These are phyloP conservation scores for Eucalyptus sp. DNA, from an alignment of 345 rosid genomes.

Conservation along the genomic window DNA sequence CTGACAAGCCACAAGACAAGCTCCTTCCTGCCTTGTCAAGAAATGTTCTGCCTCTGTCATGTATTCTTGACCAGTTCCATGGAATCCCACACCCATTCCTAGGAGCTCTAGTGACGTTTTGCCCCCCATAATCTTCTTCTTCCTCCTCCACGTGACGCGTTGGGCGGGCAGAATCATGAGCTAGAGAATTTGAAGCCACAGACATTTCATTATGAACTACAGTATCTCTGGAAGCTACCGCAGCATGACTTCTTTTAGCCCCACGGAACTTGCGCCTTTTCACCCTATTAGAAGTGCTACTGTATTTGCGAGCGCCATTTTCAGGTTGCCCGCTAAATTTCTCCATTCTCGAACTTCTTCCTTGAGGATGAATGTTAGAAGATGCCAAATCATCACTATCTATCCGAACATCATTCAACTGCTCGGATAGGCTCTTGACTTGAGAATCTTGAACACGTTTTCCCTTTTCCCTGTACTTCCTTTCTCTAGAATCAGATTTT, in stretches of 20 bases:
- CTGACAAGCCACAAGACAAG: conserved; percentile 87
- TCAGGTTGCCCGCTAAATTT: conserved; percentile 17
- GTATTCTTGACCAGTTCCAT: conserved; percentile 97
- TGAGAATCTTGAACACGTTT: conserved; percentile 30
- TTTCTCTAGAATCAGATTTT: conserved; percentile 34
- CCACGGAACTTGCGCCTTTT: conserved; percentile 64
- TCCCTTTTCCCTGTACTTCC: conserved; percentile 35
- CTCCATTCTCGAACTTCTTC: conserved; percentile 16
- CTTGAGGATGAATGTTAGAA: conserved; percentile 30
- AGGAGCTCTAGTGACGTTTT: conserved; percentile 48
- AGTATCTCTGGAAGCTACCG: conserved; percentile 27
- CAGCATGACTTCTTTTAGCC: conserved; percentile 37
- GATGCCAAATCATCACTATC: conserved; percentile 72
- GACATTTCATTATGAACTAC: conserved; percentile 63
- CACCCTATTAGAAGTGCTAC: conserved; percentile 27
- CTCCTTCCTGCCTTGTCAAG: conserved; percentile 94
- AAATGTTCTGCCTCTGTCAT: conserved; percentile 67
- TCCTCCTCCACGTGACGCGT: conserved; percentile 32
- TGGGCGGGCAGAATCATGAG: conserved; percentile 22
- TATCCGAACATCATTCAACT: conserved; percentile 36
- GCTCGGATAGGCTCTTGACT: conserved; percentile 63
- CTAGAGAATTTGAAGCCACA: conserved; percentile 66
- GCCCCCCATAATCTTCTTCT: conserved; percentile 25
- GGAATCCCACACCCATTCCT: conserved; percentile 93
- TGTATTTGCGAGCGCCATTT: conserved; percentile 16